Conservation (phyloP, 768 basidiomycete species). For the Filobasidium wieringae region DNA sequence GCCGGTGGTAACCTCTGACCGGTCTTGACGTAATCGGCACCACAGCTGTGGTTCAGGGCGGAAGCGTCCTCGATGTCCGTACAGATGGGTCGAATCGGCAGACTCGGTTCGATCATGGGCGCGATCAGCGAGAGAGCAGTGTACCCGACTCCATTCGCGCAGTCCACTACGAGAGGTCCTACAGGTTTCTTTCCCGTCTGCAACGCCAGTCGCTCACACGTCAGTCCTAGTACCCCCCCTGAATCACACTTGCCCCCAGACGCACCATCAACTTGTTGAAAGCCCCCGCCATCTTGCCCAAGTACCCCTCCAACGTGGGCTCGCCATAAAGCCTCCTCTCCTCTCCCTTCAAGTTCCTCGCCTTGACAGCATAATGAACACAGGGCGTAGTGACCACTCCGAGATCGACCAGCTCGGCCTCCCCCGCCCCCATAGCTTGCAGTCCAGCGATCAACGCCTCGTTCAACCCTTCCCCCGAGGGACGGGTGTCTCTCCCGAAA, state of each 20-base stretch:
- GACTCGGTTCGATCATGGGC: conserved; percentile 44
- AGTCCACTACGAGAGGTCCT: conserved; percentile 68
- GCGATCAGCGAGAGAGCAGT: conserved; percentile 54
- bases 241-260: no score
- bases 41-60: conserved; percentile 72
- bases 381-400: conserved; percentile 88
- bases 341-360: conserved; percentile 74
- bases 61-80: conserved; percentile 54
- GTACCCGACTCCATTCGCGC: conserved; percentile 96
- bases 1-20: conserved; percentile 64
- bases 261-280: conserved; percentile 80
- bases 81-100: conserved; percentile 61
- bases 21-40: conserved; percentile 96
- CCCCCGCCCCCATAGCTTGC: conserved; percentile 49
- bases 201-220: no score
- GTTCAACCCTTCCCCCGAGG: conserved; percentile 66
- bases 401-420: conserved; percentile 53
- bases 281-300: conserved; percentile 62
- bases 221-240: no score
- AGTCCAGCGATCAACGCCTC: conserved; percentile 72
- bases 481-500: conserved; percentile 86
- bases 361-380: conserved; percentile 83
- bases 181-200: conserved; percentile 38
- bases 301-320: conserved; percentile 72
- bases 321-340: conserved; percentile 60